These are phyloP conservation scores for Oryza longistaminata DNA, from an alignment of 176 grass and related monocot genomes.

Conservation along the genomic window DNA sequence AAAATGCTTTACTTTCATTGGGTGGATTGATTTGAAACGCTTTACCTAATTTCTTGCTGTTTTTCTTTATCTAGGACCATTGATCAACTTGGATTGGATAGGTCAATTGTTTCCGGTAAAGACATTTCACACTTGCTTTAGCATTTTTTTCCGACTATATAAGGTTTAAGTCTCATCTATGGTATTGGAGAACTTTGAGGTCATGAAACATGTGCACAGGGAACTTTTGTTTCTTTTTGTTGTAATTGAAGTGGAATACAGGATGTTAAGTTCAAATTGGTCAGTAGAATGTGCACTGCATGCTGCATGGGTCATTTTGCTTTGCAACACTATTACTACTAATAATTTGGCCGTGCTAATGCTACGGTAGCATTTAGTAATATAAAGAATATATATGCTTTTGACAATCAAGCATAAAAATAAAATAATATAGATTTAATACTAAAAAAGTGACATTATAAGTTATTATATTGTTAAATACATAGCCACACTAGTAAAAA, in stretches of 20 bases:
- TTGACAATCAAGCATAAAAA: no score
- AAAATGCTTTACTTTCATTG: neutral
- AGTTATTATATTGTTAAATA: no score
- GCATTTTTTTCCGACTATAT: neutral
- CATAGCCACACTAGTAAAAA: no score
- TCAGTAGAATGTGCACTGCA: neutral
- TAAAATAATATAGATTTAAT: no score
- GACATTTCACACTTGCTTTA: neutral
- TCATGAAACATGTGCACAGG: neutral
- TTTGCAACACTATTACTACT: neutral
- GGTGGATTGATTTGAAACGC: neutral
- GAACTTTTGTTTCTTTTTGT: neutral
- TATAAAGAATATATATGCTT: no score
- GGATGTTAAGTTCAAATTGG: neutral
- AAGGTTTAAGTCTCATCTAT: neutral
- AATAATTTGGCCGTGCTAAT: no score
- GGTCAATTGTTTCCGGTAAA: constrained; percentile 58
- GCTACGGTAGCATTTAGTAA: no score
- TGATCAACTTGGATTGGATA: constrained; percentile 62
- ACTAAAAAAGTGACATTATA: no score
- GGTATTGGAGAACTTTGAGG: neutral
- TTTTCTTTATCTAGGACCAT: constrained; percentile 53
- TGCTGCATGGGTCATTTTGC: neutral
- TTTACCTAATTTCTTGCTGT: constrained; percentile 15
- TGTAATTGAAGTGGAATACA: neutral